Evolutionary conservation across 371 early-diverging fungal genomes (phyloP).

Genomic region (Mortierella sp.): DNA sequence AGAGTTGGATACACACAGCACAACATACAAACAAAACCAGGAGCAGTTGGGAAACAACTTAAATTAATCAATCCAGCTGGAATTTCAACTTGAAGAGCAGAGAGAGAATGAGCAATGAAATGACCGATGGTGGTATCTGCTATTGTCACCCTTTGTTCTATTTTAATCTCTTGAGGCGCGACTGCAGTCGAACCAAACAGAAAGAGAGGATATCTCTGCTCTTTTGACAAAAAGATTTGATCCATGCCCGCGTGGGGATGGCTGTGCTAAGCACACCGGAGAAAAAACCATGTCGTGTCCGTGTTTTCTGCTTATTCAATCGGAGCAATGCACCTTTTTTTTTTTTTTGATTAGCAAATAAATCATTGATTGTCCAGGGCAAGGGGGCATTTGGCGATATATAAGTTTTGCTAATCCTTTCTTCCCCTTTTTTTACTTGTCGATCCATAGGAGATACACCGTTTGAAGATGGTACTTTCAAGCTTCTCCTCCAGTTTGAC

Average conservation of each 20-base stretch:
- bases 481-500: constrained; percentile 95
- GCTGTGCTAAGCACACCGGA: constrained; percentile 16
- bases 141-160: background rate
- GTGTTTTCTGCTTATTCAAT: background rate
- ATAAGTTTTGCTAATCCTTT: constrained; percentile 9
- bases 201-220: background rate
- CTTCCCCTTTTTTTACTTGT: constrained; percentile 11
- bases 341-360: background rate
- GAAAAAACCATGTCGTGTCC: background rate
- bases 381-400: too few relatives aligned
- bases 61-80: too few relatives aligned
- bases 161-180: background rate
- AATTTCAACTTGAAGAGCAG: background rate
- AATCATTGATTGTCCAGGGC: too few relatives aligned
- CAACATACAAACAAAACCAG: background rate
- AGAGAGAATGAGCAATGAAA: background rate
- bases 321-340: too few relatives aligned
- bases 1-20: too few relatives aligned
- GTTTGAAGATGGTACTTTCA: constrained; percentile 99
- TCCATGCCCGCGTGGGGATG: background rate
- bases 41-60: too few relatives aligned
- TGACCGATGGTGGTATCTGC: background rate
- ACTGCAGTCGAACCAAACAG: background rate
- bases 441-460: constrained; percentile 91
- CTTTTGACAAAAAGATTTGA: background rate